phyloP scores from a whole-genome alignment of 2,329 filamentous ascomycete genomes.

The Neocucurbitaria cava region DNA sequence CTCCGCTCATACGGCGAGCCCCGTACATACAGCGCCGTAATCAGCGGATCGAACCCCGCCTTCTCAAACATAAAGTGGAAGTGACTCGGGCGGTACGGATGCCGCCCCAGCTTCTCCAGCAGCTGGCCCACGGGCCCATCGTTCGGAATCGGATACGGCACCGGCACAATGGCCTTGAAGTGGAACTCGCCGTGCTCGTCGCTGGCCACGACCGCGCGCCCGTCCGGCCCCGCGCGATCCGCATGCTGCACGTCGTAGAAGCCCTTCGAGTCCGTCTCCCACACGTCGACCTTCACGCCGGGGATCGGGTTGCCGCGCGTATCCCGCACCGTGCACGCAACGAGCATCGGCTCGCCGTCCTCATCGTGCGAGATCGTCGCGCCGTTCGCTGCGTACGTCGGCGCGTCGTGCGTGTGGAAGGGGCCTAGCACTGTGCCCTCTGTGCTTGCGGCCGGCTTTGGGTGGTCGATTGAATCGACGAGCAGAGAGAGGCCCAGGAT shows the following conservation, averaged over 20 bases:
- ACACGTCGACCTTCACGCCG: slow-evolving; percentile 78
- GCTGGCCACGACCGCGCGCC: slow-evolving; percentile 72
- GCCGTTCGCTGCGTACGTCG: slow-evolving; percentile 63
- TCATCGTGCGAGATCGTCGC: slow-evolving; percentile 71
- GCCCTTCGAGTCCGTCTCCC: slow-evolving; percentile 83
- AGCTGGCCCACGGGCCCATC: slow-evolving; percentile 72
- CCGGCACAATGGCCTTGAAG: slow-evolving; percentile 85
- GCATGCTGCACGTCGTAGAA: slow-evolving; percentile 83
- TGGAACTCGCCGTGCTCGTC: slow-evolving; percentile 79
- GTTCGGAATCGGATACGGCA: slow-evolving; percentile 83
- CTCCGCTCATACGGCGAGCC: slow-evolving; percentile 82
- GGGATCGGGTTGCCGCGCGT: slow-evolving; percentile 67
- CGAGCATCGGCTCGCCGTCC: slow-evolving; percentile 72
- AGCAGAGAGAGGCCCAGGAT: slow-evolving; percentile 79
- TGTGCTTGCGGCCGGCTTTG: slow-evolving; percentile 72
- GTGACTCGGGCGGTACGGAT: slow-evolving; percentile 48
- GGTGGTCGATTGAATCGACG: slow-evolving; percentile 83
- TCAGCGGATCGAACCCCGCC: slow-evolving; percentile 68
- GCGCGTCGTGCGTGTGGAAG: slow-evolving; percentile 82
- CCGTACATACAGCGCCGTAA: slow-evolving; percentile 80
- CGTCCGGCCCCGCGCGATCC: slow-evolving; percentile 68
- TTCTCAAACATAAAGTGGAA: slow-evolving; percentile 70
- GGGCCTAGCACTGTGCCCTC: slow-evolving; percentile 83
- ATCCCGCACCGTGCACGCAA: slow-evolving; percentile 74
- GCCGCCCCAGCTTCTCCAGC: slow-evolving; percentile 36